phyloP scores from a whole-genome alignment of 2,329 filamentous ascomycete species.

The Nannizzia gypsea region DNA sequence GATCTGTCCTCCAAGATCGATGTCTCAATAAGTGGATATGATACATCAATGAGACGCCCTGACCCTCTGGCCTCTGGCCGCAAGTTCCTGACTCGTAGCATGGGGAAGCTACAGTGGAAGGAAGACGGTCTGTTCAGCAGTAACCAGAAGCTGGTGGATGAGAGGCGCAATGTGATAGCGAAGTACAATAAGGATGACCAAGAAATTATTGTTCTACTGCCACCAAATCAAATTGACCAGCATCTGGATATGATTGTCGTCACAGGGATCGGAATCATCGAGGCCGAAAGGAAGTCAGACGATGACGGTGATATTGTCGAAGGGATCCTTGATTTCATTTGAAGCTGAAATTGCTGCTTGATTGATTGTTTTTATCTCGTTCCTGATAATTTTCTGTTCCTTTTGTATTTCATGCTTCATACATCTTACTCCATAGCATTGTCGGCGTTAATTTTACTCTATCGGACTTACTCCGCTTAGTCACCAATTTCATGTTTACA shows the following conservation, averaged over 20 bases:
- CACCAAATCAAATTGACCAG: slow-evolving; percentile 3
- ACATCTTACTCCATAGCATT: too few relatives aligned
- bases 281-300: slow-evolving; percentile 9
- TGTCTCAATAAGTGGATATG: slow-evolving; percentile 5
- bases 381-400: neutral
- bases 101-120: slow-evolving; percentile 14
- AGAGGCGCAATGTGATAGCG: slow-evolving; percentile 10
- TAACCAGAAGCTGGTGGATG: slow-evolving; percentile 11
- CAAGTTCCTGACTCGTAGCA: slow-evolving; percentile 9
- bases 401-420: neutral
- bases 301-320: slow-evolving; percentile 5
- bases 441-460: neutral
- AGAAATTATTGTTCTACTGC: slow-evolving; percentile 8
- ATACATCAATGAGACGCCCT: slow-evolving; percentile 12
- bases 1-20: slow-evolving; percentile 14
- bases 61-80: slow-evolving; percentile 10
- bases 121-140: slow-evolving; percentile 10
- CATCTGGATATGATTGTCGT: slow-evolving; percentile 14
- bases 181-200: slow-evolving; percentile 8
- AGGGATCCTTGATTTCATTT: neutral
- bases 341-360: neutral
- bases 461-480: neutral
- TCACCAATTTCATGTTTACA: neutral
- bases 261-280: slow-evolving; percentile 11
- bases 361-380: neutral